Conservation (phyloP, 2,329 filamentous ascomycete genomes). For the Colletotrichum sp. region DNA sequence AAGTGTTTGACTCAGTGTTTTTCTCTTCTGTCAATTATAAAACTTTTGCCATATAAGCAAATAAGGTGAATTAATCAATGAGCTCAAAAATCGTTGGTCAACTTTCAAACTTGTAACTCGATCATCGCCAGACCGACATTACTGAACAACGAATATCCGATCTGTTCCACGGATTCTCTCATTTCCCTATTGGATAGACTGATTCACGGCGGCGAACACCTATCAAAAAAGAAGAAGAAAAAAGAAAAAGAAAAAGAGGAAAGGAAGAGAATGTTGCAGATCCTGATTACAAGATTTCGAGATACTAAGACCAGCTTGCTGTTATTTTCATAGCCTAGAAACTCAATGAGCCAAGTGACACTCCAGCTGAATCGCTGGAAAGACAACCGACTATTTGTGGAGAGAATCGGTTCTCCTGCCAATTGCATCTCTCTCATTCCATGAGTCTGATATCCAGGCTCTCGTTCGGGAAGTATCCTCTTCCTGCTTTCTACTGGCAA, state of each 20-base stretch:
- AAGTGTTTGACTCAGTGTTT: background rate
- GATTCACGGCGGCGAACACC: background rate
- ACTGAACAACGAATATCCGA: background rate
- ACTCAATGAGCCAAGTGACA: background rate
- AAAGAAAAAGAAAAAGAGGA: background rate
- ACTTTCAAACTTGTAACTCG: background rate
- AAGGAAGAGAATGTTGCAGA: background rate
- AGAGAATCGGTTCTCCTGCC: background rate
- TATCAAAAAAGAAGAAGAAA: too few species aligned
- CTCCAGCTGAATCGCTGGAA: background rate
- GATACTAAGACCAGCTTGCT: background rate
- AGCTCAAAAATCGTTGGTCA: accelerated
- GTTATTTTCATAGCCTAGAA: background rate
- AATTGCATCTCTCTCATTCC: background rate
- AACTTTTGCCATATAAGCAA: background rate
- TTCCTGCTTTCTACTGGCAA: background rate
- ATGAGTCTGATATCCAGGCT: background rate
- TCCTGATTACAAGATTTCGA: accelerated
- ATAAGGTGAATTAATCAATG: accelerated
- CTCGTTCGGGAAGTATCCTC: background rate
- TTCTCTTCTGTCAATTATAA: accelerated
- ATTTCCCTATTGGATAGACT: accelerated
- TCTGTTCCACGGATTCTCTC: background rate
- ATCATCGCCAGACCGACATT: background rate
- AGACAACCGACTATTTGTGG: too few species aligned